Evolutionary conservation across 257 asterid species (phyloP), one percentile per base, ranked within the genome.

Genomic region (Ilex aquifolium): DNA sequence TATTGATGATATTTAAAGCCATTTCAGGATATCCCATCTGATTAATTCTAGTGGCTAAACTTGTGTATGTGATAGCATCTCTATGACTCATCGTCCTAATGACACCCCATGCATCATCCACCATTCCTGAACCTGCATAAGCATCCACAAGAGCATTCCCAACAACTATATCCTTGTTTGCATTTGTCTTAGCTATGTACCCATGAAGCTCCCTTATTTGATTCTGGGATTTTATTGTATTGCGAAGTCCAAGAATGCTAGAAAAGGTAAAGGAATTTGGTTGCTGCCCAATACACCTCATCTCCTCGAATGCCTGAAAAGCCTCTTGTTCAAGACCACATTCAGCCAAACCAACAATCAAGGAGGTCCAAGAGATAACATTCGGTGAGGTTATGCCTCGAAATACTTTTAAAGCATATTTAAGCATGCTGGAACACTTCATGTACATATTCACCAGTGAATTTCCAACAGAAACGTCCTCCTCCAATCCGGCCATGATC

Each of bases 101-200:
- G 5, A 60, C 46, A 40, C 15, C 10, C 66, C 66, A 60, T 27
- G 72, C 67, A 52, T 68, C 65, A 13, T 68, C 62, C 17, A 68
- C 59, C 62, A 76, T 70, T 15, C 57, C 55, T 29, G 32, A n/a
- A 44, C 71, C 72, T 65, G 76, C 75, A 64, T 78, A 78, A 55
- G 87, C 69, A 53, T 76, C 80, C 40, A 76, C 71, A 42, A 78
- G 82, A 55, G 77, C 80, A 68, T 81, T 76, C 31, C 67, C 73
- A 62, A 73, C 73, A 46, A 55, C 55, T 5, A 42, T 15, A 51
- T 73, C 76, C 48, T 48, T 29, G 51, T 36, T 69, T 56, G 73
- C 63, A 59, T 66, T 68, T 3, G 64, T 58, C 51, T 79, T 72
- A 61, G 72, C 39, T 11, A 64, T 15, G 27, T 62, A 72, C 56